These are phyloP conservation scores for Didymella lethalis DNA, from an alignment of 2,329 filamentous ascomycete species.

Conservation along the genomic window DNA sequence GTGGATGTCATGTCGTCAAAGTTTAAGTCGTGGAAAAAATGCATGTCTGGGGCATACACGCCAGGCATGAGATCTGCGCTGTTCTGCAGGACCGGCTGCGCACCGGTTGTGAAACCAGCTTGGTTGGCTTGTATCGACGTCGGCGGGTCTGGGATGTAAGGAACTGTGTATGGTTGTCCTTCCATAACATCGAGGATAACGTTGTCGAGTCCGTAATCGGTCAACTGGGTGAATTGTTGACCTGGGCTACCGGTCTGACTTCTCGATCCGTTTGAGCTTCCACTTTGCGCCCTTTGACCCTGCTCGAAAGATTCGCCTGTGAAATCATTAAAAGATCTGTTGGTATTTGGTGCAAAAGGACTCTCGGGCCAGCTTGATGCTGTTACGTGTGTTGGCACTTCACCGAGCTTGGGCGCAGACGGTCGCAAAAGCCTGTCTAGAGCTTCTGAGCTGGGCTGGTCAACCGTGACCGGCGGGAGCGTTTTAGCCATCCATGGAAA, in stretches of 20 bases:
- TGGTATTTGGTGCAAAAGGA: constrained; percentile 9
- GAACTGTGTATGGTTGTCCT: constrained; percentile 11
- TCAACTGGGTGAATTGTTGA: constrained; percentile 32
- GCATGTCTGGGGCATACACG: constrained; percentile 2
- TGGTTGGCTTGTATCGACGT: constrained; percentile 9
- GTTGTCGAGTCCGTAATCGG: constrained; percentile 38
- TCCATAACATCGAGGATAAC: constrained; percentile 43
- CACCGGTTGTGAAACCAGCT: constrained; percentile 1
- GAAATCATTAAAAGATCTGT: background rate
- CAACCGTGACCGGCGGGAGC: constrained; percentile 12
- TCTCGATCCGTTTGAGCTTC: background rate
- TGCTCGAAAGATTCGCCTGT: constrained; percentile 5
- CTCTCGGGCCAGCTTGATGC: constrained; percentile 39
- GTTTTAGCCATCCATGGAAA: constrained; percentile 11
- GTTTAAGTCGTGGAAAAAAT: constrained; percentile 7
- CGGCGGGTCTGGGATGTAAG: background rate
- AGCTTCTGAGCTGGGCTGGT: constrained; percentile 35
- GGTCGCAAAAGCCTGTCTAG: constrained; percentile 45
- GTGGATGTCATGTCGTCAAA: constrained; percentile 28
- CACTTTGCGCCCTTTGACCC: background rate
- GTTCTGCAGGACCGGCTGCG: constrained; percentile 11
- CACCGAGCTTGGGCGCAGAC: constrained; percentile 38
- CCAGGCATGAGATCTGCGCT: constrained; percentile 3
- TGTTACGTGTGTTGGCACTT: constrained; percentile 27
- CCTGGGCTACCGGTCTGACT: constrained; percentile 14